These are phyloP conservation scores for Leptographium flavum DNA, from an alignment of 2,329 filamentous ascomycete genomes.

Conservation along the genomic window DNA sequence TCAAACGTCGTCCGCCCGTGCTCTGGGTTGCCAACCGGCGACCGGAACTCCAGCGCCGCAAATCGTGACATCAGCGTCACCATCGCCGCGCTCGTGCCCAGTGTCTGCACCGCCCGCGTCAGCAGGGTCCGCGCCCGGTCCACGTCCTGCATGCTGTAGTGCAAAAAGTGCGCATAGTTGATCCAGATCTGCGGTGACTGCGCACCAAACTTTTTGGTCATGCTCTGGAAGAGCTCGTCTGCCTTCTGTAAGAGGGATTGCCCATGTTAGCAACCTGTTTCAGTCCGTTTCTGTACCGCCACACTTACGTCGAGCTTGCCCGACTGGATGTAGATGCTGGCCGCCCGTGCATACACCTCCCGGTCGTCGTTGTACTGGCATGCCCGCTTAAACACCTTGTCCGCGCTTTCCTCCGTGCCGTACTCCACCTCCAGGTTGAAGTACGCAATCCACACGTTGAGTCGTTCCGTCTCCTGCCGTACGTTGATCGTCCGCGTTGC, in stretches of 20 bases:
- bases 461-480: conserved; percentile 78
- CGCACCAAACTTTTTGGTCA: conserved; percentile 80
- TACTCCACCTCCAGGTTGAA: conserved; percentile 91
- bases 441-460: conserved; percentile 89
- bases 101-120: conserved; percentile 69
- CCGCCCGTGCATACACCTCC: conserved; percentile 76
- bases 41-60: conserved; percentile 82
- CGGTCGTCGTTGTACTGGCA: conserved; percentile 89
- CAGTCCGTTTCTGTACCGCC: fast-evolving
- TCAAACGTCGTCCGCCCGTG: conserved; percentile 92
- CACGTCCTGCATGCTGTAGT: conserved; percentile 55
- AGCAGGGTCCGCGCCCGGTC: conserved; percentile 68
- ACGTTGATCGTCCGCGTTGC: conserved; percentile 86
- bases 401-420: conserved; percentile 66
- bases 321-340: conserved; percentile 90
- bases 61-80: conserved; percentile 67
- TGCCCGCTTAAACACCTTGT: conserved; percentile 79
- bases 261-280: background rate
- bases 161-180: conserved; percentile 90
- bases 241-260: conserved; percentile 48
- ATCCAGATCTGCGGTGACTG: conserved; percentile 70
- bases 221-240: conserved; percentile 71
- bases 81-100: conserved; percentile 46
- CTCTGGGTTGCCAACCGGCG: conserved; percentile 68
- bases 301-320: conserved; percentile 63